A percentile compares a stretch with the other conserved stretches of the same genome.
These are phyloP conservation scores for Pelargonium australe DNA, from an alignment of 441 rosid genomes.

Conservation along the genomic window DNA sequence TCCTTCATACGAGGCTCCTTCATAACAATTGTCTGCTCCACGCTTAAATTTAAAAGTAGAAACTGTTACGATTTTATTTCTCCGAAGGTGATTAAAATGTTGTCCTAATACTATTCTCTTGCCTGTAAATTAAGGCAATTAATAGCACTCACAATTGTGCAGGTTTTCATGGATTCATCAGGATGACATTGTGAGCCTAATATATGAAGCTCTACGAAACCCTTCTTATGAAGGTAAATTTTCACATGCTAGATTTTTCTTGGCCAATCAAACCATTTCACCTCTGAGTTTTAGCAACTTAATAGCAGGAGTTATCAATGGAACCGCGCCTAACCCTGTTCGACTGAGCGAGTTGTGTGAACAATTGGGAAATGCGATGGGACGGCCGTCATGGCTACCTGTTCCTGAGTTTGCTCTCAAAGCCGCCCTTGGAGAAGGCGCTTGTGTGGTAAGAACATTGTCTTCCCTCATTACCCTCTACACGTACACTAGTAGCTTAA, in stretches of 20 bases:
- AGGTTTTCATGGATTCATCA: conserved; percentile 98
- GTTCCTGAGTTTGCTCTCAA: conserved; percentile 92
- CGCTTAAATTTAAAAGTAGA: not conserved
- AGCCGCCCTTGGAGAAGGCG: conserved; percentile 90
- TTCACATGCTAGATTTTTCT: not conserved
- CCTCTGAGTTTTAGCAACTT: not conserved
- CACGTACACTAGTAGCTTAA: not conserved
- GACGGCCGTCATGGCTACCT: conserved; percentile 95
- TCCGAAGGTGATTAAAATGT: too few relatives aligned
- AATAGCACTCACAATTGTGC: conserved; percentile 14
- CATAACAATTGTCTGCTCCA: not conserved
- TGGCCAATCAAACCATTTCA: not conserved
- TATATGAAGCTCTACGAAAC: conserved; percentile 67
- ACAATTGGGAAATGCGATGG: conserved; percentile 63
- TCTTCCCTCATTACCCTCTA: too few relatives aligned
- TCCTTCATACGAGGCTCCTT: not conserved
- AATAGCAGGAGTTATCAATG: conserved; percentile 76
- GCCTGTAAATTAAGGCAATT: not conserved
- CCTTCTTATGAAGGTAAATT: conserved; percentile 72
- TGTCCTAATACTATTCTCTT: not conserved
- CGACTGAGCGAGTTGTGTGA: conserved; percentile 78
- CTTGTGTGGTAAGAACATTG: conserved; percentile 52
- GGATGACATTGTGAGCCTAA: conserved; percentile 80
- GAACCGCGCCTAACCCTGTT: conserved; percentile 92
- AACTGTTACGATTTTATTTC: not conserved